Base-by-base conservation (phyloP, 1,139 yeast genomes). In the Diutina neorugosa region DNA sequence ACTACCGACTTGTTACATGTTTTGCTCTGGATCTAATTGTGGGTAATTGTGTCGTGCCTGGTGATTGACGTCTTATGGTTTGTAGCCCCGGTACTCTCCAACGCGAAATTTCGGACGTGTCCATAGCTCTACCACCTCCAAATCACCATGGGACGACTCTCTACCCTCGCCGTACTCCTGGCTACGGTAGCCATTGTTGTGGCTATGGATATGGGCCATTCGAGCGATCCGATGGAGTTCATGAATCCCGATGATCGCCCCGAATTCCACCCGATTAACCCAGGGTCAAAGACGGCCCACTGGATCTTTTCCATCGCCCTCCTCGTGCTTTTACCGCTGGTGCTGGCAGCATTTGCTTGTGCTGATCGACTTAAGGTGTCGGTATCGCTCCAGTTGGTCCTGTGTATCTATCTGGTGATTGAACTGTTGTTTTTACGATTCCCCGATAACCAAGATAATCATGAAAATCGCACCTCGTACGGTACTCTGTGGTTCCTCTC, bases 401-500 rank as follows among this genome's bases (percentile, higher is more conserved):
- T 78, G 53, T 71, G 79, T 1, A 72, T 64, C 0, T 84, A 82
- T 62, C 74, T 81, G 6, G 68, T 74, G 1, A 55, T 81, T 19
- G 93, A 85, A 57, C 76, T 80, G 6, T 55, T 81, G 6, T 67
- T 82, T 54, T 68, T 84, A 18, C 69, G 77, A 53, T 85, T 83
- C 61, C 83, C 86, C 0, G 91, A 84, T 63, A 68, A 68, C 54
- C 69, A 69, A 23, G 73, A 77, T 54, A 82, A 82, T 52, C 81
- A 82, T 57, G 91, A 84, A 62, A 84, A 82, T 63, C 66, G 77
- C 56, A 80, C 88, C 1, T 79, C 86, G 23, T 72, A 78, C 55
- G 89, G 88, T 0, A 79, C 89, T 1, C 77, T 80, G 14, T 79
- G 84, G 82, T 78, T 82, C 59, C 65, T 84, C 47, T 64, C 76